Evolutionary conservation across 1,284 basidiomycete genomes (phyloP), one percentile per base, ranked within the genome.

Genomic region (Coniferiporia weirii): DNA sequence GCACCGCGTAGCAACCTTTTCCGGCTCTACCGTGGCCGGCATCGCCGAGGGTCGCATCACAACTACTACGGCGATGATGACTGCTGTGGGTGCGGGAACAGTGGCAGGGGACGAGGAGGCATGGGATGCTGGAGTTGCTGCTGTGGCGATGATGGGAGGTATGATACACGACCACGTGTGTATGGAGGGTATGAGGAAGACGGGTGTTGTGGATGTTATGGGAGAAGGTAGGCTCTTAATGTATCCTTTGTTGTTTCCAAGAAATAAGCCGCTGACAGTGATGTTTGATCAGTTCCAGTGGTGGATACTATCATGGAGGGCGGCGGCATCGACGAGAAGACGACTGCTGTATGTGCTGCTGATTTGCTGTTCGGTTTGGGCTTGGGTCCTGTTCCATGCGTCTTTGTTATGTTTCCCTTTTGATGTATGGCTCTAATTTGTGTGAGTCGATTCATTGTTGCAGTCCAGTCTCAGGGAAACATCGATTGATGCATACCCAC

Each of bases 171-270:
- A 15, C 13, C 38, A 22, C 34, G 47, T 15, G 49, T 13, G 20
- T 58, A 58, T 38, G 43, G 17, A n/a, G 44, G 27, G 27, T 27
- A 27, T 27, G 27, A 49, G 13, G 50, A 52, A 22, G 51, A 58
- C 20, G 50, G 43, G n/a, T 58, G 56, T n/a, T 58, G 56, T 52
- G 49, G 51, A 17, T 56, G 54, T 22, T 56, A 22, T 36, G 54
- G 54, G 32, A 17, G n/a, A 4, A n/a, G 54, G 54, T 56, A 34
- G 10, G 54, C 38, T 12, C 4, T 49, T 49, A 12, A 17, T 19
- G 3, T 19, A 9, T 19, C 15, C 17, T 3, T 46, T 7, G 6
- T 45, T 6, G n/a, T 15, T 7, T 6, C 7, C 7, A 12, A 6
- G 36, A 38, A 38, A 40, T 10, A 40, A 9, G 15, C 38, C 3